A percentile compares a stretch with the other conserved stretches of the same genome.
Conservation (phyloP, 1,284 basidiomycete species). For the Phellinidium pouzarii region DNA sequence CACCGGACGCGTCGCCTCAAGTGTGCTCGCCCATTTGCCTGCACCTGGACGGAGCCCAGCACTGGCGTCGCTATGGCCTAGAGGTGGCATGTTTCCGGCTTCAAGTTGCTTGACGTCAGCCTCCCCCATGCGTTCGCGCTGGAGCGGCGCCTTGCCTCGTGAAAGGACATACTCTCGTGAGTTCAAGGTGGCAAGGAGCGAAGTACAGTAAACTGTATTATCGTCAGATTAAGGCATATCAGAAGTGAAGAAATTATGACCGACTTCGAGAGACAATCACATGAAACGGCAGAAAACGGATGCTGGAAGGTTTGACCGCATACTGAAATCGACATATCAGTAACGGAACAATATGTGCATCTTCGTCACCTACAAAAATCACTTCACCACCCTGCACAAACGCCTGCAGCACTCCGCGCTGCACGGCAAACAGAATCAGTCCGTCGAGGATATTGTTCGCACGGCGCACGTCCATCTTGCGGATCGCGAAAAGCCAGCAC, state of each 20-base stretch:
- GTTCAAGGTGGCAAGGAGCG: conserved; percentile 15
- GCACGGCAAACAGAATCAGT: conserved; percentile 16
- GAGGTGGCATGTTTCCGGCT: not conserved
- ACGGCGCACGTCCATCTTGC: conserved; percentile 9
- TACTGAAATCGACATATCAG: conserved; percentile 3
- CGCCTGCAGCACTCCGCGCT: conserved; percentile 15
- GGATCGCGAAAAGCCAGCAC: conserved; percentile 12
- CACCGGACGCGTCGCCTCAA: conserved; percentile 3
- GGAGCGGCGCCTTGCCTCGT: not conserved
- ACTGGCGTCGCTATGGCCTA: not conserved
- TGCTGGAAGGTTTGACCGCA: conserved; percentile 9
- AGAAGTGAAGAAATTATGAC: not conserved
- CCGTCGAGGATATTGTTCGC: conserved; percentile 14
- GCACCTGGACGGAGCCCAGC: not conserved
- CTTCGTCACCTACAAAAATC: conserved; percentile 4
- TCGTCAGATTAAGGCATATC: not conserved
- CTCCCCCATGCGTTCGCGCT: not conserved
- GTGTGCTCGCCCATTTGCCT: not conserved
- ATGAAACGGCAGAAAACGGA: conserved; percentile 16
- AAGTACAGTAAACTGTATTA: conserved; percentile 12
- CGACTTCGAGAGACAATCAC: conserved; percentile 16
- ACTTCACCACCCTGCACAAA: conserved; percentile 15
- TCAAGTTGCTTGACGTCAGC: not conserved
- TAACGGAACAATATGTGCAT: not conserved
- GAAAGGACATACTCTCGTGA: conserved; percentile 12